These are phyloP conservation scores for Entamoeba invadens DNA, from an alignment of 208 protist species.

Conservation along the genomic window DNA sequence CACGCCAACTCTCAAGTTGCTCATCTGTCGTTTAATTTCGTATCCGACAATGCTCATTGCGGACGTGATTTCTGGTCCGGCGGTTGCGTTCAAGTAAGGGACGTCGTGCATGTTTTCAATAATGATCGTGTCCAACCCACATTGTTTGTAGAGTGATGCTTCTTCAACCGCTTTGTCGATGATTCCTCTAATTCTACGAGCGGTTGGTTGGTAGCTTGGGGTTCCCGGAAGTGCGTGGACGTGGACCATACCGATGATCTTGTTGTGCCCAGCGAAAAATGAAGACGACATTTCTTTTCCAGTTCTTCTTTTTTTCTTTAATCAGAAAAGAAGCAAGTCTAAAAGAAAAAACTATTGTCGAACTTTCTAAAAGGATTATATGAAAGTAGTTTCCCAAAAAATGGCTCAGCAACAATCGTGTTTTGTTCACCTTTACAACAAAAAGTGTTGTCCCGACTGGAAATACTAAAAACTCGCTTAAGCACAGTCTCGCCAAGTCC, in stretches of 20 bases:
- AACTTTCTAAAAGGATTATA: no score
- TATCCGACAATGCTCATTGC: background rate
- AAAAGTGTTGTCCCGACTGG: no score
- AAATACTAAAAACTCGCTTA: no score
- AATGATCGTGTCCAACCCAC: background rate
- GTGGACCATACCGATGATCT: background rate
- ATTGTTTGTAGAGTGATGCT: background rate
- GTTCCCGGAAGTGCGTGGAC: background rate
- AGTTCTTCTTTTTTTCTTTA: no score
- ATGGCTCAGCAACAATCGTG: no score
- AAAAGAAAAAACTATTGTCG: no score
- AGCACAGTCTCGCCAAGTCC: background rate
- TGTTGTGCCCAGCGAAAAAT: background rate
- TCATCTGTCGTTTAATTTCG: background rate
- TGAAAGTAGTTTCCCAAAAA: no score
- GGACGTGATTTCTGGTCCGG: background rate
- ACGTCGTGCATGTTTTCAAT: background rate
- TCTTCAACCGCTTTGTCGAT: background rate
- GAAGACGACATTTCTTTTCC: background rate
- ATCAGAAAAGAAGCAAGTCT: no score
- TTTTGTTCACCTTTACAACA: no score
- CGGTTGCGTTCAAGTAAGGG: background rate
- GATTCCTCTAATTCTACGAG: background rate
- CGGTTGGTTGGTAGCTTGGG: background rate
- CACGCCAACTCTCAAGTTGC: background rate